These are phyloP conservation scores for Furcasterigmium sp. DNA, from an alignment of 2,329 filamentous ascomycete species.

Conservation along the genomic window DNA sequence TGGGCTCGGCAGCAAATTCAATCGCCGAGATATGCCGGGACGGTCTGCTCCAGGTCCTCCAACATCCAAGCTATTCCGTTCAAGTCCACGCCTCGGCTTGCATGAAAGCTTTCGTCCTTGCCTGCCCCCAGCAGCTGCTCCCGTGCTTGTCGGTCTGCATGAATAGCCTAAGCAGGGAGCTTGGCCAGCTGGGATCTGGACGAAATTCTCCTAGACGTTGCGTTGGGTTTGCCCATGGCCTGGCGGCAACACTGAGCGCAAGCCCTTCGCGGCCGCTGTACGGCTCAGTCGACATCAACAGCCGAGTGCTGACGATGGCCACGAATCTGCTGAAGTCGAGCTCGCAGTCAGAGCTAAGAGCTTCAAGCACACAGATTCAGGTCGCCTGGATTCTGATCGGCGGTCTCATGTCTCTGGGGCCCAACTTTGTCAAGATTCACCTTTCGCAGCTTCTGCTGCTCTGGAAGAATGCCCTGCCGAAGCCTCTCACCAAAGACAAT, in stretches of 20 bases:
- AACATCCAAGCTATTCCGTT: slow-evolving; percentile 94
- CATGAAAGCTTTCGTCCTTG: slow-evolving; percentile 79
- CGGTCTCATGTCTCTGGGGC: slow-evolving; percentile 90
- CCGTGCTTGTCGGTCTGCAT: slow-evolving; percentile 92
- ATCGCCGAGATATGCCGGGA: slow-evolving; percentile 84
- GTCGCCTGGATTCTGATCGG: slow-evolving; percentile 97
- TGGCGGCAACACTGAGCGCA: slow-evolving; percentile 86
- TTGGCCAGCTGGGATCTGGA: slow-evolving; percentile 69
- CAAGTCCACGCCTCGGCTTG: slow-evolving; percentile 86
- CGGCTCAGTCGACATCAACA: slow-evolving; percentile 93
- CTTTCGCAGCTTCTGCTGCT: slow-evolving; percentile 86
- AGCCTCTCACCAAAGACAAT: slow-evolving; percentile 89
- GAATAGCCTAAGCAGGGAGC: slow-evolving; percentile 86
- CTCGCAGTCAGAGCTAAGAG: slow-evolving; percentile 81
- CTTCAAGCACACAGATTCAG: slow-evolving; percentile 92
- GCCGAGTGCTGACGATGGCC: slow-evolving; percentile 82
- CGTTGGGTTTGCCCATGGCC: slow-evolving; percentile 84
- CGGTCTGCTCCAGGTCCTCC: slow-evolving; percentile 79
- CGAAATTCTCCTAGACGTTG: slow-evolving; percentile 78
- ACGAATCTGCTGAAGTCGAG: slow-evolving; percentile 90
- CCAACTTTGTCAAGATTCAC: slow-evolving; percentile 98
- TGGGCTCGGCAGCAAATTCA: slow-evolving; percentile 75
- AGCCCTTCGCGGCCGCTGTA: slow-evolving; percentile 85
- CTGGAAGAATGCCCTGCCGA: slow-evolving; percentile 96
- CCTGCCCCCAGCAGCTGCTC: slow-evolving; percentile 86